These are phyloP conservation scores for Rhizoctonia solani DNA, from an alignment of 1,284 basidiomycete genomes.

Conservation along the genomic window DNA sequence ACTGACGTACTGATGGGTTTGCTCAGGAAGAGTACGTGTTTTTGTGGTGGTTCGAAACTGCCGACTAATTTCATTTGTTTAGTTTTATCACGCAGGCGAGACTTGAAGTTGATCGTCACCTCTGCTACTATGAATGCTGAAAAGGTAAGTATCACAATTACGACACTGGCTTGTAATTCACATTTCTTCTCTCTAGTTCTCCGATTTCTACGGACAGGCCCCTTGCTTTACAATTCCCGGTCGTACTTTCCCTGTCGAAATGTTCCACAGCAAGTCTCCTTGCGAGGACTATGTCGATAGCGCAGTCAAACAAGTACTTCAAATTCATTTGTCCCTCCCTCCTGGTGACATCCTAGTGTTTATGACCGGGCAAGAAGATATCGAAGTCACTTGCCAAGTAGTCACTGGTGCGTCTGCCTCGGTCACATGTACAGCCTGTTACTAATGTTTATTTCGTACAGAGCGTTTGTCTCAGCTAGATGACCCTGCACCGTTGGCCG, in stretches of 20 bases:
- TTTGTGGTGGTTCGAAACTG: constrained; percentile 1
- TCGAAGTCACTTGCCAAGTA: constrained; percentile 92
- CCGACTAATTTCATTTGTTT: constrained; percentile 7
- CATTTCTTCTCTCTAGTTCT: constrained; percentile 65
- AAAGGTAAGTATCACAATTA: constrained; percentile 61
- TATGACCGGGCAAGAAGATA: constrained; percentile 99
- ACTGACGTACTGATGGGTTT: constrained; percentile 98
- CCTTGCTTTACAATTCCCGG: constrained; percentile 97
- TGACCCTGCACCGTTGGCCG: constrained; percentile 82
- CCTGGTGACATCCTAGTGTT: constrained; percentile 96
- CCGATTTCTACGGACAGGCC: constrained; percentile 91
- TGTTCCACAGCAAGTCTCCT: constrained; percentile 92
- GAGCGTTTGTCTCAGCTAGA: constrained; percentile 91
- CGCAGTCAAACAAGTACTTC: constrained; percentile 95
- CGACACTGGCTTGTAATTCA: background rate
- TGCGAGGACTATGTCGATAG: constrained; percentile 99
- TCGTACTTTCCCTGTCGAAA: constrained; percentile 97
- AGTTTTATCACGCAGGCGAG: constrained; percentile 90
- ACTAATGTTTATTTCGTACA: constrained; percentile 49
- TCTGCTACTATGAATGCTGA: constrained; percentile 99
- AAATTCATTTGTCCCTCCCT: constrained; percentile 94
- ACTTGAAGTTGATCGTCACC: constrained; percentile 95
- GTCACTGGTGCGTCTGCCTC: constrained; percentile 64
- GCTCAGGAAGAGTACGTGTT: constrained; percentile 71
- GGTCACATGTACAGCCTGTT: background rate